Evolutionary conservation across 2,329 filamentous ascomycete genomes (phyloP), one percentile per base, ranked within the genome.

Genomic region (Thelonectria rubi): DNA sequence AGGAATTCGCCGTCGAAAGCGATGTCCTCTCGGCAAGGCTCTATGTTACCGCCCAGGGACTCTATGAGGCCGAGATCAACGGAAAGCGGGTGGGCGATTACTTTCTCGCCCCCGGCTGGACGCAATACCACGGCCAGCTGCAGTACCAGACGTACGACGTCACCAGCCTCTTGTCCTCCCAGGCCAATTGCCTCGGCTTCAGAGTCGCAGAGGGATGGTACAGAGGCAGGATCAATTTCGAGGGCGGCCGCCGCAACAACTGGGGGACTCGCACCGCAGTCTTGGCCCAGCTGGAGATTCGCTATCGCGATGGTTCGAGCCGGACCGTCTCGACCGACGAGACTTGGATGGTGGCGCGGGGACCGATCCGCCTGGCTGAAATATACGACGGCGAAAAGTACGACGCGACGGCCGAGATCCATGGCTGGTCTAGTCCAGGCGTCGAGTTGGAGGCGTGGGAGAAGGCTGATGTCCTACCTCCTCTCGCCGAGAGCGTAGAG

Each of bases 321-420:
- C 49, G 73, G 1, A 65, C 63, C 0, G 52, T 81, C 3, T 53
- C 68, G 0, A 79, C 78, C 2, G 79, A 82, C 18, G 66, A 75
- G 0, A 73, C 69, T 0, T 84, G 81, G 82, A 69, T 69, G 9
- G 74, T 72, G 8, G 68, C 62, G 3, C 66, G 67, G 3, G 75
- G 79, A 0, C 72, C 79, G 1, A 72, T 80, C 1, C 54, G 76
- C 0, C 65, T 64, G 1, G 76, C 76, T 1, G 81, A 83, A 21
- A 76, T 86, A 2, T 86, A 86, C 58, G 77, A 86, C 62, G 85
- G 85, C 15, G 84, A 87, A 56, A 65, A 75, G 0, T 86, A 82
- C 59, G 81, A 86, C 65, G 73, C 76, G 0, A 69, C 70, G 1
- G 71, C 72, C 2, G 65, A 73, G 4, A 43, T 69, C 3, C 42